Percentiles rank a stretch among this genome's conserved stretches.
Conservation (phyloP, 2,329 filamentous ascomycete genomes). For the Fusarium sp. region DNA sequence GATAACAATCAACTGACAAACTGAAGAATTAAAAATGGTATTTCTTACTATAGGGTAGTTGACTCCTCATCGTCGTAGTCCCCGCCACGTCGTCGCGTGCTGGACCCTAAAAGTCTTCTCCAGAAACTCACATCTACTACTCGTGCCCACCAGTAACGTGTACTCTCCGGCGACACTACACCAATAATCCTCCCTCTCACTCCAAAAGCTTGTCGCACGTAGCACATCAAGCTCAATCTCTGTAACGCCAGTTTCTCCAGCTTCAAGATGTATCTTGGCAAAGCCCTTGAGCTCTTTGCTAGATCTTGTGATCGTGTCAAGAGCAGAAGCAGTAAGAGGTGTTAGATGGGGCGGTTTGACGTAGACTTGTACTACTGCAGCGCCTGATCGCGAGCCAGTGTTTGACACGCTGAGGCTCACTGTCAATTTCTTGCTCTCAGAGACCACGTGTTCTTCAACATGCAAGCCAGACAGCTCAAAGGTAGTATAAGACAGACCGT, state of each 20-base stretch:
- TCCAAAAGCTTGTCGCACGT: neutral
- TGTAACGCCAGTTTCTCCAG: accelerated
- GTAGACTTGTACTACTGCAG: neutral
- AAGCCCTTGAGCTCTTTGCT: neutral
- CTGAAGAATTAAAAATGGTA: neutral
- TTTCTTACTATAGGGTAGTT: neutral
- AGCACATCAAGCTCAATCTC: neutral
- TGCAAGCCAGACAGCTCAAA: neutral
- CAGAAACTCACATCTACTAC: neutral
- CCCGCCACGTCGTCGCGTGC: neutral
- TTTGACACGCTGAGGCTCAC: neutral
- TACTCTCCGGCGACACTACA: neutral
- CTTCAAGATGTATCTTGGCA: neutral
- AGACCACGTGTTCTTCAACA: accelerated
- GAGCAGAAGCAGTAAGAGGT: neutral
- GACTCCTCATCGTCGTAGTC: neutral
- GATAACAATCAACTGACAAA: neutral
- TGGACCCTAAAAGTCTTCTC: neutral
- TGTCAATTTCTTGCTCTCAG: neutral
- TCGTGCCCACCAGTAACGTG: neutral
- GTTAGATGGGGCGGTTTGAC: neutral
- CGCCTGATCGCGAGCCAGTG: neutral
- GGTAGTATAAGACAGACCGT: neutral
- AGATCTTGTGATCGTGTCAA: neutral
- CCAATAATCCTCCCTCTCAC: neutral